phyloP scores from a whole-genome alignment of 2,329 filamentous ascomycete genomes.

The Pseudogymnoascus sp. region DNA sequence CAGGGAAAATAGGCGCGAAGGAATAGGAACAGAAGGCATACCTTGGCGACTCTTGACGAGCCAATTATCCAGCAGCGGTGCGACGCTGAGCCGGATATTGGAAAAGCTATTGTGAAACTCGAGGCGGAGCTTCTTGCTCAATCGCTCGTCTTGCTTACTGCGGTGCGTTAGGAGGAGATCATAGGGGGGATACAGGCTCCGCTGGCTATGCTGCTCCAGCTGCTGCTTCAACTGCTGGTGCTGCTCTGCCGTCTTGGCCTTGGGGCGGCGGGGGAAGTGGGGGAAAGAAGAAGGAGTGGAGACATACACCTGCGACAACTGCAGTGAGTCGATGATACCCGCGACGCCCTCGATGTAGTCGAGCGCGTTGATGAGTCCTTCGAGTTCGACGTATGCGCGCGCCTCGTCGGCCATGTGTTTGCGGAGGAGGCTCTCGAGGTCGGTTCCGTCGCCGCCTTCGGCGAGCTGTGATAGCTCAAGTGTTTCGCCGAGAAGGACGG shows the following conservation, averaged over 20 bases:
- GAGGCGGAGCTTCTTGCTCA: neutral
- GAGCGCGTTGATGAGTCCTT: constrained; percentile 55
- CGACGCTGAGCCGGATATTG: neutral
- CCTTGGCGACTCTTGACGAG: constrained; percentile 7
- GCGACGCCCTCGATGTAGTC: constrained; percentile 60
- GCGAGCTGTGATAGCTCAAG: constrained; percentile 26
- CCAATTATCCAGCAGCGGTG: neutral
- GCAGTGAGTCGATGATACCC: constrained; percentile 8
- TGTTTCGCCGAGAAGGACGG: constrained; percentile 31
- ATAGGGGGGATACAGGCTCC: constrained; percentile 48
- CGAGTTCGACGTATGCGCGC: constrained; percentile 58
- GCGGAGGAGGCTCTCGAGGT: constrained; percentile 10
- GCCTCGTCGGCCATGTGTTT: constrained; percentile 42
- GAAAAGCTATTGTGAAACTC: neutral
- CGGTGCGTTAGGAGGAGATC: constrained; percentile 52
- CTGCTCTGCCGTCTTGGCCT: constrained; percentile 9
- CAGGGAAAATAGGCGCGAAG: neutral
- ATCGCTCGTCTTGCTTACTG: constrained; percentile 32
- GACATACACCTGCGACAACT: neutral
- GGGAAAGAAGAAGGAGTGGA: neutral
- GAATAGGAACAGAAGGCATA: constrained; percentile 4
- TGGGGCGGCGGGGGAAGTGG: constrained; percentile 7
- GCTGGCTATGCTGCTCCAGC: constrained; percentile 42
- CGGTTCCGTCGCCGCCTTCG: neutral
- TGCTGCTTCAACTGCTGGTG: constrained; percentile 41